A percentile compares a stretch with the other conserved stretches of the same genome.
These are phyloP conservation scores for Boletus tomentosulus DNA, from an alignment of 768 basidiomycete genomes.

Conservation along the genomic window DNA sequence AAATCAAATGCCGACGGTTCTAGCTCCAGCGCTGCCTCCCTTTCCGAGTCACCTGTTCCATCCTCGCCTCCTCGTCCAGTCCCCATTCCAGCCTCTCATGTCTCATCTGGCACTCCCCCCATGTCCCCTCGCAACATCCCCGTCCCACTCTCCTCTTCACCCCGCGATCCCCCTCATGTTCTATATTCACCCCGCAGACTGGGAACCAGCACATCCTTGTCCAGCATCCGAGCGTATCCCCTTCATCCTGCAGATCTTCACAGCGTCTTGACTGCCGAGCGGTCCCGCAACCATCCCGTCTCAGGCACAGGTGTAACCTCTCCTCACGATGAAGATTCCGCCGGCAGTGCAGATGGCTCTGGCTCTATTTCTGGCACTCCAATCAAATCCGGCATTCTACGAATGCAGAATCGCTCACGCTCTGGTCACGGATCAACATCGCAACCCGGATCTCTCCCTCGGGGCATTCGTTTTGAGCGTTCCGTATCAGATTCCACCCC, in stretches of 20 bases:
- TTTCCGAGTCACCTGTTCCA: constrained; percentile 27
- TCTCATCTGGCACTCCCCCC: constrained; percentile 16
- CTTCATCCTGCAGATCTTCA: constrained; percentile 50
- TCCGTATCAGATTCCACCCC: constrained; percentile 28
- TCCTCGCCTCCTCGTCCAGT: constrained; percentile 27
- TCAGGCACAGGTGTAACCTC: constrained; percentile 29
- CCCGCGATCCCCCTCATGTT: constrained; percentile 21
- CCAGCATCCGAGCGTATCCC: constrained; percentile 22
- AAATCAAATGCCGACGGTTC: constrained; percentile 44
- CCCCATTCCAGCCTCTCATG: constrained; percentile 19
- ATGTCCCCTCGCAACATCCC: constrained; percentile 27
- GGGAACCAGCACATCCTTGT: constrained; percentile 20
- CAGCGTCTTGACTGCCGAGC: constrained; percentile 35
- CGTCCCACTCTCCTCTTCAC: constrained; percentile 27
- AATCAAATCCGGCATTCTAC: constrained; percentile 36
- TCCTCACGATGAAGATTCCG: constrained; percentile 22
- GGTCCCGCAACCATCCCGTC: constrained; percentile 34
- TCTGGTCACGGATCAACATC: constrained; percentile 26
- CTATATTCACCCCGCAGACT: constrained; percentile 21
- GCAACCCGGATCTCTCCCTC: constrained; percentile 23
- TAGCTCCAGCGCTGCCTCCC: constrained; percentile 32
- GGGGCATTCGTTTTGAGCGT: constrained; percentile 32
- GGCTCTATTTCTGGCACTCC: constrained; percentile 26
- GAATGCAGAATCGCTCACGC: constrained; percentile 37
- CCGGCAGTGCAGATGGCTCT: constrained; percentile 18